These are phyloP conservation scores for Barnettozyma sucrosica DNA, from an alignment of 805 yeast species.

Conservation along the genomic window DNA sequence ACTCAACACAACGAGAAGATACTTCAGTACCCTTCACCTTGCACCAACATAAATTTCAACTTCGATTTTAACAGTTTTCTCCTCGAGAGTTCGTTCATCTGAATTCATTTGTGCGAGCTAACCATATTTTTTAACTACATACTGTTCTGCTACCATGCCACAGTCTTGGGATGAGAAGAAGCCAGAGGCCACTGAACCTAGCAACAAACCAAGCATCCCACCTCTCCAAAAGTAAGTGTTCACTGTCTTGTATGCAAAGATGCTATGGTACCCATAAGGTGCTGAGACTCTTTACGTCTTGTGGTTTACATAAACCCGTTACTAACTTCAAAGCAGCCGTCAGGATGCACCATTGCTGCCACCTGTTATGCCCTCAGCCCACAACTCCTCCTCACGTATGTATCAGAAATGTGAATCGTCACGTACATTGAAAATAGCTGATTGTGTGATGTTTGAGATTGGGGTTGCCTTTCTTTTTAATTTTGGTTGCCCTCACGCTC, in stretches of 20 bases:
- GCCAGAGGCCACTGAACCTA: slow-evolving; percentile 17
- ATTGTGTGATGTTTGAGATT: not conserved
- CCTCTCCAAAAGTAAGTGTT: slow-evolving; percentile 26
- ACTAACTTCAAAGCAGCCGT: not conserved
- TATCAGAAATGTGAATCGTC: not conserved
- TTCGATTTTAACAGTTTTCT: not conserved
- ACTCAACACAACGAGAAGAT: not conserved
- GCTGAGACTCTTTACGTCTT: not conserved
- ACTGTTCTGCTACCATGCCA: slow-evolving; percentile 13
- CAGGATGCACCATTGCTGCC: slow-evolving; percentile 4
- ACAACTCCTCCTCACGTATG: slow-evolving; percentile 1
- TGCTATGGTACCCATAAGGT: not conserved
- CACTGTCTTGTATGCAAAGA: not conserved
- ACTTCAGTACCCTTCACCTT: not conserved
- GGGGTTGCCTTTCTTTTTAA: not conserved
- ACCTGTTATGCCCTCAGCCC: not conserved
- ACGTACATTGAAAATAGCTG: not conserved
- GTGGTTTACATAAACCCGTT: not conserved
- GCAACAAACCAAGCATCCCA: slow-evolving; percentile 24
- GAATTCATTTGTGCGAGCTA: not conserved
- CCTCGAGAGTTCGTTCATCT: not conserved
- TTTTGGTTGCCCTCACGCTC: not conserved
- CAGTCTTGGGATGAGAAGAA: slow-evolving; percentile 25
- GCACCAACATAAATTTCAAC: not conserved
- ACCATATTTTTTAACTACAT: not conserved